Evolutionary conservation across 75 land plant genomes (phyloP).

Genomic region (Pinus albicaulis): DNA sequence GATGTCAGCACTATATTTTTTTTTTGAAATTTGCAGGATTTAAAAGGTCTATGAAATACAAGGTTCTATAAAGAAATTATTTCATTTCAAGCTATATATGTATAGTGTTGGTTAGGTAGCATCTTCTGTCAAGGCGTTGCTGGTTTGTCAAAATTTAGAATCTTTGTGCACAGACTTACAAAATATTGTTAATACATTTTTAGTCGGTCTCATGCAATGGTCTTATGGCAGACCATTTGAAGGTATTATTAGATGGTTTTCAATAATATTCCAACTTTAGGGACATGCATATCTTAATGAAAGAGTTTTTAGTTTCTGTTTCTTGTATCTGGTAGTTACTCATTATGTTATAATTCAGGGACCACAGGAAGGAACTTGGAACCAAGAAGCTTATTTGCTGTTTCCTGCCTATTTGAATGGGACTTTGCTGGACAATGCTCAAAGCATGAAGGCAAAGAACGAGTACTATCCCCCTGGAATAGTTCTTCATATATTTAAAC

Average conservation of each 20-base stretch:
- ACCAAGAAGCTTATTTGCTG: constrained; percentile 91
- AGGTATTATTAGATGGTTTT: neutral
- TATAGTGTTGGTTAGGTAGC: neutral
- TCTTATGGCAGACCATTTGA: neutral
- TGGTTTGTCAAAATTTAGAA: neutral
- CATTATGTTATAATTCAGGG: constrained; percentile 25
- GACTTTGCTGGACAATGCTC: constrained; percentile 75
- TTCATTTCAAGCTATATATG: neutral
- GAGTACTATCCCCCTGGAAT: constrained; percentile 69
- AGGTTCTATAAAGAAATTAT: neutral
- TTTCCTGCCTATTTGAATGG: constrained; percentile 96
- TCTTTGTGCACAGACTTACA: neutral
- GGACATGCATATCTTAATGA: neutral
- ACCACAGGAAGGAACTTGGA: constrained; percentile 69
- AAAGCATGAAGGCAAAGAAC: constrained; percentile 66
- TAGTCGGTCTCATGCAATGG: too few species aligned
- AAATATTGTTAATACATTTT: neutral
- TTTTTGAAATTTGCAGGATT: neutral
- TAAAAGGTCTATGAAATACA: neutral
- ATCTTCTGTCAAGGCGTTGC: neutral
- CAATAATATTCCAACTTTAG: neutral
- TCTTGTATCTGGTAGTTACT: neutral
- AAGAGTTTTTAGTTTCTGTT: neutral
- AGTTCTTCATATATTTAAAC: constrained; percentile 88
- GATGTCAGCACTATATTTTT: neutral